phyloP scores from a whole-genome alignment of 805 yeast species.

The Yamadazyma nakazawae region DNA sequence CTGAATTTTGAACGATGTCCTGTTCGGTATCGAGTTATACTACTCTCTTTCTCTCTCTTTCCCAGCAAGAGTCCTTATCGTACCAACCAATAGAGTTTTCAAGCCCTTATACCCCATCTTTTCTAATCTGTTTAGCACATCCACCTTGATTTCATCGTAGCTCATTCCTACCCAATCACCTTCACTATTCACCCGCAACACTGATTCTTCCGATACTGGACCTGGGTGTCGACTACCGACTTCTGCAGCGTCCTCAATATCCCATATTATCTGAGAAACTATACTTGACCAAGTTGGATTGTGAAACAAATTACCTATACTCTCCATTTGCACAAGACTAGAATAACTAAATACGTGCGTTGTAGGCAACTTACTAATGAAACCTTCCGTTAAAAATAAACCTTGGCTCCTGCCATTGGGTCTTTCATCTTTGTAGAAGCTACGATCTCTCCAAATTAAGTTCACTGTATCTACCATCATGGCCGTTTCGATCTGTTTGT shows the following conservation, averaged over 20 bases:
- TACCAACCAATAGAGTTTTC: conserved; percentile 48
- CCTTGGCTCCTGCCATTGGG: conserved; percentile 31
- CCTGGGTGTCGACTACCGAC: conserved; percentile 47
- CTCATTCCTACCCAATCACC: conserved; percentile 36
- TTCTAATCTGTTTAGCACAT: conserved; percentile 42
- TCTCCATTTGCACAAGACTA: conserved; percentile 22
- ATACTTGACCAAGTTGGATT: conserved; percentile 50
- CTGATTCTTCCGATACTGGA: conserved; percentile 46
- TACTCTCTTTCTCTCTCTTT: background rate
- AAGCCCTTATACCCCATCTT: conserved; percentile 47
- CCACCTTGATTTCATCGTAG: conserved; percentile 46
- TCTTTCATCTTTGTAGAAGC: conserved; percentile 35
- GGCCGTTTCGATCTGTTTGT: conserved; percentile 41
- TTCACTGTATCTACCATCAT: conserved; percentile 57
- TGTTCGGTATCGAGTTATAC: background rate
- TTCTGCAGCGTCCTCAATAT: conserved; percentile 40
- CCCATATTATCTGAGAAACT: conserved; percentile 43
- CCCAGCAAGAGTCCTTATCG: conserved; percentile 30
- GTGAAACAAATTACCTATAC: conserved; percentile 44
- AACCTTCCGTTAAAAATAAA: conserved; percentile 34
- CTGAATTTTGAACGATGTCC: background rate
- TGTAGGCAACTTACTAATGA: conserved; percentile 26
- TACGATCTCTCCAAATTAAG: conserved; percentile 53
- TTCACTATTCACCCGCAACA: conserved; percentile 29
- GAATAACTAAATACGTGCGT: conserved; percentile 31